Evolutionary conservation across 495 filamentous ascomycete genomes (phyloP).

Genomic region (Podospora pseudocomata): DNA sequence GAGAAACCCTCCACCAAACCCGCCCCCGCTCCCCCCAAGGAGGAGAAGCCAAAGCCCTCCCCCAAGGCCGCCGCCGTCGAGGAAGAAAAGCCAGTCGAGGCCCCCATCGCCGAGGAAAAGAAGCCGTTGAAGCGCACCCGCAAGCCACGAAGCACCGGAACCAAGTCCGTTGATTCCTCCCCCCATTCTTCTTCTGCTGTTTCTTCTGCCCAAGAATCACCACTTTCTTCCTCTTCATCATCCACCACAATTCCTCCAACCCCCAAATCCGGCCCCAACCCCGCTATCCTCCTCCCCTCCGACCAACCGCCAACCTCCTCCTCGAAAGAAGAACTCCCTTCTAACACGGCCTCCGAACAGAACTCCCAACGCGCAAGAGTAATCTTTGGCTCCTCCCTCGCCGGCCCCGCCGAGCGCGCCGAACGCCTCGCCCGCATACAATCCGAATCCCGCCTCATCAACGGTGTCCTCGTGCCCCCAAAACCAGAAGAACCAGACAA

Average conservation of each 20-base stretch:
- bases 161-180: conserved; percentile 32
- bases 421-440: conserved; percentile 56
- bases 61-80: conserved; percentile 13
- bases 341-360: conserved; percentile 23
- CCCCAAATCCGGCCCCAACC: not conserved
- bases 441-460: conserved; percentile 55
- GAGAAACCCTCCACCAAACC: conserved; percentile 20
- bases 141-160: conserved; percentile 20
- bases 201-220: conserved; percentile 21
- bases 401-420: conserved; percentile 60
- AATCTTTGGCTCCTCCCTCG: conserved; percentile 73
- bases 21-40: conserved; percentile 8
- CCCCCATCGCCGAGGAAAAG: conserved; percentile 7
- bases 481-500: conserved; percentile 89
- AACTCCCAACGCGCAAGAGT: conserved; percentile 58
- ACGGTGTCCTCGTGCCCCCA: conserved; percentile 78
- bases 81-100: conserved; percentile 9
- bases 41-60: conserved; percentile 16
- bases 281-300: conserved; percentile 13
- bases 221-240: conserved; percentile 27
- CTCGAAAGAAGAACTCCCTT: conserved; percentile 30
- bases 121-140: conserved; percentile 16
- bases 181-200: conserved; percentile 27
- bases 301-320: conserved; percentile 13
- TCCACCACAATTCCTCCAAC: conserved; percentile 32